Evolutionary conservation across 1,284 basidiomycete species (phyloP).

Genomic region (Austroboletus novae-zelandiae): DNA sequence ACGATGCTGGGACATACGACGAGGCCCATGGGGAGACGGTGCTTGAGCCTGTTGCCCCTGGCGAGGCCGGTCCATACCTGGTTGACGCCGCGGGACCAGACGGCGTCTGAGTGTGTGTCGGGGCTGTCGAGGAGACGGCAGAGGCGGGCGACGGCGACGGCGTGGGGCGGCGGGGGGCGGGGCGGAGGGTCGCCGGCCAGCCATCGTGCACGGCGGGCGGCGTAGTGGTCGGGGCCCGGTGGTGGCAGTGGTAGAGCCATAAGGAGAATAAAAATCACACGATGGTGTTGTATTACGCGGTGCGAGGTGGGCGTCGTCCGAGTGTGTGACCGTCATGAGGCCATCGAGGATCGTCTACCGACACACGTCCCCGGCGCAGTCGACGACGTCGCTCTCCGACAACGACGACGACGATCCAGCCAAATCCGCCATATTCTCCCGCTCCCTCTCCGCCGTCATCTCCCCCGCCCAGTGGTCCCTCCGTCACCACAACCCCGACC

Average conservation of each 20-base stretch:
- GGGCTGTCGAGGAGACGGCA: conserved; percentile 50
- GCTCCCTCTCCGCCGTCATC: conserved; percentile 41
- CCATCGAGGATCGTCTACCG: conserved; percentile 49
- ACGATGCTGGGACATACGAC: conserved; percentile 47
- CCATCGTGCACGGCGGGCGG: conserved; percentile 62
- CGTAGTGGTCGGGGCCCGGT: conserved; percentile 62
- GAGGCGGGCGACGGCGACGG: conserved; percentile 46
- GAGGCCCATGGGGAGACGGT: conserved; percentile 54
- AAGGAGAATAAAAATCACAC: conserved; percentile 26
- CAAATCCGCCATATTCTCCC: conserved; percentile 50
- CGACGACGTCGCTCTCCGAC: conserved; percentile 55
- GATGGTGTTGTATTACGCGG: not conserved
- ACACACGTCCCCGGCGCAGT: conserved; percentile 55
- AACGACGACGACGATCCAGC: conserved; percentile 63
- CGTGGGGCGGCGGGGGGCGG: conserved; percentile 14
- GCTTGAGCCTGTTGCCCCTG: conserved; percentile 54
- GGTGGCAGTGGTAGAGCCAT: conserved; percentile 43
- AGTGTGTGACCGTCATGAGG: conserved; percentile 17
- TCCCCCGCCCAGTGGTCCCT: conserved; percentile 68
- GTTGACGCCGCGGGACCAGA: conserved; percentile 57
- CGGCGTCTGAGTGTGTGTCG: conserved; percentile 46
- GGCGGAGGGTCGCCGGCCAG: conserved; percentile 23
- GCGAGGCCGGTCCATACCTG: conserved; percentile 63
- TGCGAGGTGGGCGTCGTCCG: too few relatives aligned
- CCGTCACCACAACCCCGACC: conserved; percentile 33